phyloP scores from a whole-genome alignment of 495 filamentous ascomycete species.

The Aspergillus diversus region DNA sequence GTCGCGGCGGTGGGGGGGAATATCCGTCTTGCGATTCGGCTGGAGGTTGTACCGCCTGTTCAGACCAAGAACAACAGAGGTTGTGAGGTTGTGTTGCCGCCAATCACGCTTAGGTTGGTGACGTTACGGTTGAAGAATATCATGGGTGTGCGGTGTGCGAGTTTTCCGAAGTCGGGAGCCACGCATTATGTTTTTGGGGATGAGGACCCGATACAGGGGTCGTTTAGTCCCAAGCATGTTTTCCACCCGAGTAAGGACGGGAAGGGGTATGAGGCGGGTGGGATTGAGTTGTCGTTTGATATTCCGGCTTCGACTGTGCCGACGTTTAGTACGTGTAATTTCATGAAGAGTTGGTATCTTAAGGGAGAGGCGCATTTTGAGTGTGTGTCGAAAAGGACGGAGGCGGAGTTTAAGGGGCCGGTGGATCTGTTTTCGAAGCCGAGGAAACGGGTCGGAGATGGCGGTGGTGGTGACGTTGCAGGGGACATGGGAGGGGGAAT shows the following conservation, averaged over 20 bases:
- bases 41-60: background rate
- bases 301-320: background rate
- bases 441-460: background rate
- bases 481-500: background rate
- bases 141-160: background rate
- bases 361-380: background rate
- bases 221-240: background rate
- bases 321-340: constrained; percentile 7
- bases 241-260: background rate
- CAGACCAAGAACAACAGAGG: background rate
- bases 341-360: constrained; percentile 2
- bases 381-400: background rate
- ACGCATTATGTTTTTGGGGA: background rate
- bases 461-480: background rate
- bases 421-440: background rate
- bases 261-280: background rate
- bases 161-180: background rate
- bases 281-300: background rate
- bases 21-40: background rate
- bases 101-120: background rate
- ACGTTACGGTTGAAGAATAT: background rate
- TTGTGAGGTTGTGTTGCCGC: background rate
- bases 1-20: background rate
- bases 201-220: background rate
- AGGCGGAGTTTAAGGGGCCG: background rate